Evolutionary conservation across 2,329 filamentous ascomycete species (phyloP), one percentile per base, ranked within the genome.

Genomic region (Epichloe brachyelytri): DNA sequence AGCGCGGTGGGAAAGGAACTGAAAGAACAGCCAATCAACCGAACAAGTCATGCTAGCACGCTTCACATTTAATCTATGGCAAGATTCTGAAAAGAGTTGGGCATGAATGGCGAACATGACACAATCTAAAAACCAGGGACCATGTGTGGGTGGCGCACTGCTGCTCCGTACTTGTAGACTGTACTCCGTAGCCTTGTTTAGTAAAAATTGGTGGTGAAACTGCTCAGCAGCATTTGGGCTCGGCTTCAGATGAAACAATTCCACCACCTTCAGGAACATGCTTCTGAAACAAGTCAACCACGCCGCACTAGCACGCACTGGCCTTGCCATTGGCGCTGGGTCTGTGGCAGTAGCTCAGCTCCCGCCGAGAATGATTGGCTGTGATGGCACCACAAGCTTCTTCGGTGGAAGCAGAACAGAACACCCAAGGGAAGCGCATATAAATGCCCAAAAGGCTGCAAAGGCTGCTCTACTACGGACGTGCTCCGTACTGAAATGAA

Each of bases 351-450:
- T 15, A 7, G 15, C 30, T 43, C 30, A 37, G 39, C 38, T 17
- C n/a, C 46, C 12, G 22, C 26, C 20, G 10, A 20, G 36, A 39
- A 48, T 22, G 50, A 51, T 45, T 51, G 50, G 50, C 50, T 47
- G 26, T 19, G 4, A 43, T 41, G 34, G 37, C 43, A 51, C 43
- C 38, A 46, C 36, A 37, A n/a, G 12, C 26, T 10, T 30, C 8
- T 10, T 30, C 26, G 26, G 26, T 30, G 26, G 26, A 30, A 30
- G 26, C 26, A 30, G 8, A 10, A 30, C 3, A 30, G 8, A 30
- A 10, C 26, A 10, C 26, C 26, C 8, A 30, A 30, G 30, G 30
- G 30, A 30, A 30, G 30, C 30, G 10, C 30, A 30, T 30, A 10
- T 1, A 30, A 30, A 30, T 26, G 22, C 22, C 7, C 22, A 26